These are phyloP conservation scores for Fusarium globosum DNA, from an alignment of 2,329 filamentous ascomycete genomes.

Conservation along the genomic window DNA sequence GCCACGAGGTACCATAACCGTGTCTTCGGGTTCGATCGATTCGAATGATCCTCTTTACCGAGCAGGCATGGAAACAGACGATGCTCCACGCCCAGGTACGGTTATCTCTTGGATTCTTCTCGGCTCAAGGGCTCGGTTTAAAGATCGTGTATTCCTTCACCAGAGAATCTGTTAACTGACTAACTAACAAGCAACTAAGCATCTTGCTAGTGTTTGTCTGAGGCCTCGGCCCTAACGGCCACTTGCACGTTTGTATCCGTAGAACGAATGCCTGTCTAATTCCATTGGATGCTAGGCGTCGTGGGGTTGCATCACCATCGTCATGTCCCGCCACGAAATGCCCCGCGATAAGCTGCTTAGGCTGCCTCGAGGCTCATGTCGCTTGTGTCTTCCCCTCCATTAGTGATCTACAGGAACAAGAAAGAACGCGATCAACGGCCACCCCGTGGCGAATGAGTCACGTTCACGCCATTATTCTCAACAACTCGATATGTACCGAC, in stretches of 20 bases:
- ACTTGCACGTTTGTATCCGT: slow-evolving; percentile 6
- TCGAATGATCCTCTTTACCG: slow-evolving; percentile 1
- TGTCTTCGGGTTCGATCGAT: slow-evolving; percentile 25
- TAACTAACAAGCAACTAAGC: neutral
- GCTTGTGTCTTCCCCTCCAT: slow-evolving; percentile 23
- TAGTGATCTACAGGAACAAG: slow-evolving; percentile 41
- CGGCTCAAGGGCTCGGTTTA: slow-evolving; percentile 23
- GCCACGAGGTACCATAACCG: slow-evolving; percentile 12
- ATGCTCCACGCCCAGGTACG: neutral
- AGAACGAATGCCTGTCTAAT: slow-evolving; percentile 9
- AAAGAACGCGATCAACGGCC: neutral
- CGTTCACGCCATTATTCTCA: slow-evolving; percentile 1
- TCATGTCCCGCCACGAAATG: slow-evolving; percentile 22
- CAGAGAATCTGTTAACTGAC: neutral
- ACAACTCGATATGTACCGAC: neutral
- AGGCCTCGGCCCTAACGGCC: slow-evolving; percentile 19
- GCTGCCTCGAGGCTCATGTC: slow-evolving; percentile 12
- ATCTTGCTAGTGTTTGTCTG: slow-evolving; percentile 2
- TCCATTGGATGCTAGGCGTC: slow-evolving; percentile 22
- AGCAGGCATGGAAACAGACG: neutral
- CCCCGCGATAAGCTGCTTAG: slow-evolving; percentile 35
- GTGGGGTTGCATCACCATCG: slow-evolving; percentile 30
- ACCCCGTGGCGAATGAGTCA: slow-evolving; percentile 17
- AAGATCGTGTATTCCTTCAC: neutral
- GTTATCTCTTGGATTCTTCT: neutral